These are phyloP conservation scores for Kazachstania martiniae DNA, from an alignment of 805 yeast genomes.

Conservation along the genomic window DNA sequence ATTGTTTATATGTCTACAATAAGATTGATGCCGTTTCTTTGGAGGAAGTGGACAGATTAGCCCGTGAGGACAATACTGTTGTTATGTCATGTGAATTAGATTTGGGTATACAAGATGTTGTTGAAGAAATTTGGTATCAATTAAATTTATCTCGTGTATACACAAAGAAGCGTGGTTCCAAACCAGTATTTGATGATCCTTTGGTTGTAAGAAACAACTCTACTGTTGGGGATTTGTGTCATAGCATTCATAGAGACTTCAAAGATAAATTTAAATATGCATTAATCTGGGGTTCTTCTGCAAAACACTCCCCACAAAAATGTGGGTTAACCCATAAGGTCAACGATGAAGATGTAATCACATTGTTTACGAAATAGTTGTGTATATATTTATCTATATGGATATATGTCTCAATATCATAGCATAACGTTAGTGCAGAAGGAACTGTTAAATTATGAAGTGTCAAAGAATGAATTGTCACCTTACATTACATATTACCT, in stretches of 20 bases:
- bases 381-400: neutral
- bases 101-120: slow-evolving; percentile 76
- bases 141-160: slow-evolving; percentile 68
- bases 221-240: slow-evolving; percentile 78
- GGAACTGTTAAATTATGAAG: too few species aligned
- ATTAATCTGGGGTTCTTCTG: slow-evolving; percentile 90
- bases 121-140: slow-evolving; percentile 90
- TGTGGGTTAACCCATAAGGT: slow-evolving; percentile 81
- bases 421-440: too few species aligned
- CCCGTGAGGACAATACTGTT: slow-evolving; percentile 84
- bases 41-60: slow-evolving; percentile 88
- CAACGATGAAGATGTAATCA: slow-evolving; percentile 89
- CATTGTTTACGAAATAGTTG: slow-evolving; percentile 67
- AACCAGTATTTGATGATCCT: slow-evolving; percentile 79
- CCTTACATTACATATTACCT: too few species aligned
- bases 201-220: slow-evolving; percentile 78
- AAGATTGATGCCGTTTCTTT: slow-evolving; percentile 91
- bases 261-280: slow-evolving; percentile 90
- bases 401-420: neutral
- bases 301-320: slow-evolving; percentile 93
- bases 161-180: slow-evolving; percentile 78
- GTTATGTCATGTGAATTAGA: slow-evolving; percentile 89
- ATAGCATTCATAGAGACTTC: slow-evolving; percentile 85
- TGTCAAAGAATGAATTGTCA: too few species aligned
- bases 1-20: slow-evolving; percentile 88